A percentile compares a stretch with the other conserved stretches of the same genome.
phyloP scores from a whole-genome alignment of 768 basidiomycete species.

The Pleurotus djamor region DNA sequence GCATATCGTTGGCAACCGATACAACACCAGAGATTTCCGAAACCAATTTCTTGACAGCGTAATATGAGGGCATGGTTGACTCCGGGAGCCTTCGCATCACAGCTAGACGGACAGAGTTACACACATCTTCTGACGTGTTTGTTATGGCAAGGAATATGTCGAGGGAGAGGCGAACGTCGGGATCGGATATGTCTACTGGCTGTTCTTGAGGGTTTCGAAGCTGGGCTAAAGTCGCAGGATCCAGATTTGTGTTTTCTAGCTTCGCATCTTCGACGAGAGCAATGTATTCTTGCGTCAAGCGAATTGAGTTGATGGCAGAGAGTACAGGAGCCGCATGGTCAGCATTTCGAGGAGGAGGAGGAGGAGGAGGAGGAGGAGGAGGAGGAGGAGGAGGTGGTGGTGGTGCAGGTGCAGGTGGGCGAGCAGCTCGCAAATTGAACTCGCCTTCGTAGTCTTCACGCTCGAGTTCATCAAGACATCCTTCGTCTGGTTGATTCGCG shows the following conservation, averaged over 20 bases:
- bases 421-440: no score
- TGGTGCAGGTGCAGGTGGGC: no score
- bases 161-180: slow-evolving; percentile 25
- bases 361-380: no score
- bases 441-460: no score
- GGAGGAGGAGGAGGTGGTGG: no score
- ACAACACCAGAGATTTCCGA: slow-evolving; percentile 29
- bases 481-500: no score
- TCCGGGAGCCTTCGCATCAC: slow-evolving; percentile 21
- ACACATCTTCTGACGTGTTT: slow-evolving; percentile 26
- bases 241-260: slow-evolving; percentile 21
- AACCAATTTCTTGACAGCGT: slow-evolving; percentile 24
- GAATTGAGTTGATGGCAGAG: no score
- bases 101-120: slow-evolving; percentile 18
- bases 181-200: slow-evolving; percentile 14
- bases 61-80: slow-evolving; percentile 22
- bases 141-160: slow-evolving; percentile 25
- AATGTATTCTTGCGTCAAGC: no score
- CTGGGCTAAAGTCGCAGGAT: slow-evolving; percentile 12
- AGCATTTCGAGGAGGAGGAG: no score
- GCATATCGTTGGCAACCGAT: slow-evolving; percentile 36
- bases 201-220: slow-evolving; percentile 23
- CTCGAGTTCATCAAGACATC: no score
- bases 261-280: no score
- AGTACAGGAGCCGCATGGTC: no score